Evolutionary conservation across 768 basidiomycete genomes (phyloP), one percentile per base, ranked within the genome.

Genomic region (Tulasnella sp.): DNA sequence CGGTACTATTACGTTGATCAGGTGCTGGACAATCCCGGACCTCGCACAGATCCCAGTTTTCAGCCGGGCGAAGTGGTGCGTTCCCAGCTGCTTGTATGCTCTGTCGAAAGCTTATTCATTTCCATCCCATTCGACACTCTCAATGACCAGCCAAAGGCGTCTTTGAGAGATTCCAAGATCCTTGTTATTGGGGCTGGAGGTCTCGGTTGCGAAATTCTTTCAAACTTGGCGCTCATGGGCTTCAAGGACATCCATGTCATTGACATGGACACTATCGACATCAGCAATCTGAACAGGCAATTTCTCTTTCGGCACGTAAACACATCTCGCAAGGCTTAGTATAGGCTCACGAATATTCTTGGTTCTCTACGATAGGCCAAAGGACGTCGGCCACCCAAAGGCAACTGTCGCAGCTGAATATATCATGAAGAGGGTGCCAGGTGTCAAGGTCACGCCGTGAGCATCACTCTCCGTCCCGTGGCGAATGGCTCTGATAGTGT

Each of bases 241-340:
- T 99, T 98, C 82, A 89, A 87, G 72, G 89, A 98, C 67, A 96
- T 98, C 64, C 92, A 97, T 76, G 93, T 99, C 62, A 98, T 99
- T 69, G 96, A 99, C 76, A 98, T 99, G 93, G 94, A 99, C 76
- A 97, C 94, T 15, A 99, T 98, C 70, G 94, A 99, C 73, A 88
- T 99, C 68, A 97, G 92, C 68, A 99, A 99, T 71, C 78, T 99
- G 64, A 99, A 99, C 71, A 80, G 96, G 51, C 96, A 99, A 72
- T 99, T 99, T 70, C 76, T 99, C 22, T 99, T 99, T 75, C 81
- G 96, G 94, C 91, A 64, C 52, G 73, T 68, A 9, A 22, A 9
- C 21, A 19, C 34, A 30, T 30, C 21, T 4, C 19, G 43, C 19
- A 46, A 17, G 27, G n/a, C 19, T 4, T 1, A 15, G 12, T 22